A percentile compares a stretch with the other conserved stretches of the same genome.
phyloP scores from a whole-genome alignment of 2,329 filamentous ascomycete species.

The Immersiporthe knoxdaviesiana region DNA sequence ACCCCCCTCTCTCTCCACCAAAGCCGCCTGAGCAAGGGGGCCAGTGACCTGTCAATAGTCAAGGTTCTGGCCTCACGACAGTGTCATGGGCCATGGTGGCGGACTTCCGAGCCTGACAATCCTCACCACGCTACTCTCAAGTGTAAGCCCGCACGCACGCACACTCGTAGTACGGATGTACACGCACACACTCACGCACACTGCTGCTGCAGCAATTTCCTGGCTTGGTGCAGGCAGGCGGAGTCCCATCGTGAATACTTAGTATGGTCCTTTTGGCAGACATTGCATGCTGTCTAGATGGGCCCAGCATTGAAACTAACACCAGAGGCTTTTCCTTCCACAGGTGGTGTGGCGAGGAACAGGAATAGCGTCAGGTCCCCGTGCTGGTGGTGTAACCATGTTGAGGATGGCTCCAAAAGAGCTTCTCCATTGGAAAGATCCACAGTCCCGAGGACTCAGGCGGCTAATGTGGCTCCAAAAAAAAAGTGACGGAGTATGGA shows the following conservation, averaged over 20 bases:
- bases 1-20: background rate
- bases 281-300: background rate
- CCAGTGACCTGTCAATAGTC: background rate
- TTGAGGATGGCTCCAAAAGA: background rate
- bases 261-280: no score
- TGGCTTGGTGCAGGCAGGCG: background rate
- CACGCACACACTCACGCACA: no score
- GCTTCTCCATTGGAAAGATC: conserved; percentile 12
- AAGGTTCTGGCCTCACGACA: conserved; percentile 7
- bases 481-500: background rate
- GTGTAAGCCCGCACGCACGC: background rate
- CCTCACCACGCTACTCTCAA: background rate
- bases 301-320: background rate
- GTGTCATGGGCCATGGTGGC: background rate
- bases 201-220: conserved; percentile 7
- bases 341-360: conserved; percentile 18
- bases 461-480: conserved; percentile 9
- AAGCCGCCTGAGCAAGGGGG: background rate
- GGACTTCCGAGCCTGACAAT: background rate
- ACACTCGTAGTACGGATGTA: no score
- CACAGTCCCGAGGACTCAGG: conserved; percentile 1
- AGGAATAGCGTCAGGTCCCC: conserved; percentile 19
- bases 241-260: background rate
- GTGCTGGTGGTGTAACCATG: conserved; percentile 7
- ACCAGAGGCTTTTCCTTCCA: background rate